phyloP scores from a whole-genome alignment of 164 flowering plant genomes.

The Dillenia turbinata region DNA sequence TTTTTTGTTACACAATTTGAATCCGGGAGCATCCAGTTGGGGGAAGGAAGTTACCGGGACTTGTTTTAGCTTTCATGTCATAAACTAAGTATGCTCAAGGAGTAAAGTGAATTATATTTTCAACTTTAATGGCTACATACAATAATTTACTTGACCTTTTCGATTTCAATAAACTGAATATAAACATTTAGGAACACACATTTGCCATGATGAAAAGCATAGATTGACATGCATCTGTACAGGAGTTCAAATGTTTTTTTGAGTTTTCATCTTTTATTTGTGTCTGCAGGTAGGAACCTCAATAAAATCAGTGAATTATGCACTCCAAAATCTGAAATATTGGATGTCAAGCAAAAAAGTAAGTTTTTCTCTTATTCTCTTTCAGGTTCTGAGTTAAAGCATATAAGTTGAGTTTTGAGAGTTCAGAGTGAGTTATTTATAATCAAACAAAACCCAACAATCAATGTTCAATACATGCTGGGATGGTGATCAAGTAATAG shows the following conservation, averaged over 20 bases:
- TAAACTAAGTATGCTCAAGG: too few relatives aligned
- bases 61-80: too few relatives aligned
- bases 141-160: not conserved
- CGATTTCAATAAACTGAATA: not conserved
- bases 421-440: not conserved
- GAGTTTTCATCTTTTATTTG: not conserved
- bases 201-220: not conserved
- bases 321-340: constrained; percentile 36
- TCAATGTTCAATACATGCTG: too few relatives aligned
- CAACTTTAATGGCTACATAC: not conserved
- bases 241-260: not conserved
- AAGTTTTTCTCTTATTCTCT: not conserved
- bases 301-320: constrained; percentile 33
- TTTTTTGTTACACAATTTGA: too few relatives aligned
- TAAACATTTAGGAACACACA: not conserved
- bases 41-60: too few relatives aligned
- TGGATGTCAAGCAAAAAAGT: constrained; percentile 81
- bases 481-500: too few relatives aligned
- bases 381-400: not conserved
- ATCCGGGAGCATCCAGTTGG: too few relatives aligned
- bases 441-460: too few relatives aligned
- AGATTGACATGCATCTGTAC: not conserved
- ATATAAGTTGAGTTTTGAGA: too few relatives aligned
- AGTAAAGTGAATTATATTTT: too few relatives aligned
- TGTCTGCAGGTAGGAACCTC: constrained; percentile 49